Conservation (phyloP, 768 basidiomycete species). For the Galerina sulciceps region DNA sequence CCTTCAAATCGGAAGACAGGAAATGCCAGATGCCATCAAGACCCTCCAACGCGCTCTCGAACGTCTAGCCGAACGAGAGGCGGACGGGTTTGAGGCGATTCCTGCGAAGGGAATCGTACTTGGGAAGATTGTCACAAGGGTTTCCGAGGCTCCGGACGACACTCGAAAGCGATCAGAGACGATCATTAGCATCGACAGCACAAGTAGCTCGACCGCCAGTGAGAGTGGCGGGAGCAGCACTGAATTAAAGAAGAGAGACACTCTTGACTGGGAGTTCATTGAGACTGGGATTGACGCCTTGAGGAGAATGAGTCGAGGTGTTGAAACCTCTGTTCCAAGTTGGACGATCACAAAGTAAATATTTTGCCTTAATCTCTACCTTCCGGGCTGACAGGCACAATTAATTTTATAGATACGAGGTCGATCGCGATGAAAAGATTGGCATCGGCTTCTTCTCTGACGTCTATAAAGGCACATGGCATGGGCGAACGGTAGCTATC, state of each 20-base stretch:
- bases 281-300: constrained; percentile 76
- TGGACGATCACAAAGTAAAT: constrained; percentile 78
- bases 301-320: constrained; percentile 56
- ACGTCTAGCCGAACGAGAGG: constrained; percentile 22
- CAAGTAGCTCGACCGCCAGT: constrained; percentile 13
- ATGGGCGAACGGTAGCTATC: constrained; percentile 65
- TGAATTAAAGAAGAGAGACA: constrained; percentile 37
- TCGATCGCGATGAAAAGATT: constrained; percentile 70
- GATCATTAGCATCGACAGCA: constrained; percentile 28
- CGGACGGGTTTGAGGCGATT: constrained; percentile 1
- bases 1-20: constrained; percentile 63
- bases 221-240: constrained; percentile 14
- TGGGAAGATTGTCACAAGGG: constrained; percentile 21
- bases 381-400: constrained; percentile 4
- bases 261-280: constrained; percentile 71
- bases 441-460: constrained; percentile 78
- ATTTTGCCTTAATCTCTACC: background rate
- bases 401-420: constrained; percentile 58
- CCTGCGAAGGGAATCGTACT: constrained; percentile 16
- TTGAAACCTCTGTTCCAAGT: constrained; percentile 50
- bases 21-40: constrained; percentile 84
- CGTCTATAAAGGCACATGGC: constrained; percentile 80
- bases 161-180: constrained; percentile 23
- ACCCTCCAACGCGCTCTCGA: constrained; percentile 64
- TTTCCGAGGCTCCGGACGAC: background rate